Percentiles rank a stretch among this genome's conserved stretches.
Conservation (phyloP, 106 monocot species). For the Platanthera guangdongensis region DNA sequence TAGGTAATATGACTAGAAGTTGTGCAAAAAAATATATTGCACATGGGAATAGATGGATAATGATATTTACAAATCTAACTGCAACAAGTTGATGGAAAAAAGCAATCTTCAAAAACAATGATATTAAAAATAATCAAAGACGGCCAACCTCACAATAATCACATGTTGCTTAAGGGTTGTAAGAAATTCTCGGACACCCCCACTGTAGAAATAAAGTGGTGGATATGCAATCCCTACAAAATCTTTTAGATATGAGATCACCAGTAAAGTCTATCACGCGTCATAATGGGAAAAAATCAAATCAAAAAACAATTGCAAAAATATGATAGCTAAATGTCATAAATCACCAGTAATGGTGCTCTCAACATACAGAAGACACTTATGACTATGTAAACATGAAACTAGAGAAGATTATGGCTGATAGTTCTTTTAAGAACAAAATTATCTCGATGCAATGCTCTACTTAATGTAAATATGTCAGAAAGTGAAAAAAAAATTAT, state of each 20-base stretch:
- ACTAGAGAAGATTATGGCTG: neutral
- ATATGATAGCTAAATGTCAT: neutral
- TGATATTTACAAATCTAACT: neutral
- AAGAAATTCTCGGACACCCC: constrained; percentile 90
- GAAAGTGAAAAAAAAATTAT: neutral
- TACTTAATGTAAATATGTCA: neutral
- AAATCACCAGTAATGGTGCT: neutral
- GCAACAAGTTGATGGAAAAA: neutral
- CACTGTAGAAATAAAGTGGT: constrained; percentile 93
- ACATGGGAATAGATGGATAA: neutral
- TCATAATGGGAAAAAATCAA: neutral
- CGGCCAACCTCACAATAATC: constrained; percentile 68
- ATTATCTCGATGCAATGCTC: neutral
- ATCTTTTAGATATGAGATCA: neutral
- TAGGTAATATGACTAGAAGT: neutral
- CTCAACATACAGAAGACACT: neutral
- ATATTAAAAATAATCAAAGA: constrained; percentile 3
- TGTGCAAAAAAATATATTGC: neutral
- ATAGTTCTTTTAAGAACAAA: neutral
- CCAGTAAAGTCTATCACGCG: neutral
- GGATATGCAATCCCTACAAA: constrained; percentile 79
- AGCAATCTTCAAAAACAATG: neutral
- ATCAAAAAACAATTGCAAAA: neutral
- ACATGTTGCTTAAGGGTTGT: constrained; percentile 78
- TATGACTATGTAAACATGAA: neutral